Percentiles rank a stretch among this genome's conserved stretches.
phyloP scores from a whole-genome alignment of 1,139 yeast species.

The Yamadazyma trypodendri region DNA sequence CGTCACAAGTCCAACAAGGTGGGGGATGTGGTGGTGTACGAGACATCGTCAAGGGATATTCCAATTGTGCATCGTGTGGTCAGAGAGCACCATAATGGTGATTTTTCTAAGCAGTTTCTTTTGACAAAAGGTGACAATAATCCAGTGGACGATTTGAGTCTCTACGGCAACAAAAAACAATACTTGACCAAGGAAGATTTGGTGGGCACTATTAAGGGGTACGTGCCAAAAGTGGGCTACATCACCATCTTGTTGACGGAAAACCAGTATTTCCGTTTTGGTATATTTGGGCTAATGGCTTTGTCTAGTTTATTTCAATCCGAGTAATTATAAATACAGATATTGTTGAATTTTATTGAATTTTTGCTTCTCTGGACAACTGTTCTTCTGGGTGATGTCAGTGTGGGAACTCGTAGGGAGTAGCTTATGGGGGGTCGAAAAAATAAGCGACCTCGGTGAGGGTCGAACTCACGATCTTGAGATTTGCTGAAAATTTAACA shows the following conservation, averaged over 20 bases:
- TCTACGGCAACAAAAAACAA: slow-evolving; percentile 74
- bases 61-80: slow-evolving; percentile 96
- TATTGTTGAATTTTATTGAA: too few species aligned
- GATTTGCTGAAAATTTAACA: too few species aligned
- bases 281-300: slow-evolving; percentile 67
- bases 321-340: slow-evolving; percentile 12
- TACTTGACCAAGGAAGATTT: slow-evolving; percentile 82
- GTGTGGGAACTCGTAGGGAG: too few species aligned
- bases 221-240: slow-evolving; percentile 89
- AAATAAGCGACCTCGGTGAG: slow-evolving; percentile 32
- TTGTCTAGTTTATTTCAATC: slow-evolving; percentile 47
- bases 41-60: slow-evolving; percentile 72
- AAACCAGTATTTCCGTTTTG: slow-evolving; percentile 71
- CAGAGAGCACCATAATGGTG: slow-evolving; percentile 64
- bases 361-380: too few species aligned
- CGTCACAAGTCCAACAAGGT: slow-evolving; percentile 65
- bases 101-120: slow-evolving; percentile 58
- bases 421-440: too few species aligned
- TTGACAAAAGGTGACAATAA: slow-evolving; percentile 97
- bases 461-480: slow-evolving; percentile 44
- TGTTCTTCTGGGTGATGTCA: too few species aligned
- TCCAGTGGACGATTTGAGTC: slow-evolving; percentile 83
- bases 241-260: slow-evolving; percentile 92
- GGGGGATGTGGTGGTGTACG: slow-evolving; percentile 98
- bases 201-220: slow-evolving; percentile 88